Conservation (phyloP, 2,329 filamentous ascomycete species). For the Trichoderma oligosporum region DNA sequence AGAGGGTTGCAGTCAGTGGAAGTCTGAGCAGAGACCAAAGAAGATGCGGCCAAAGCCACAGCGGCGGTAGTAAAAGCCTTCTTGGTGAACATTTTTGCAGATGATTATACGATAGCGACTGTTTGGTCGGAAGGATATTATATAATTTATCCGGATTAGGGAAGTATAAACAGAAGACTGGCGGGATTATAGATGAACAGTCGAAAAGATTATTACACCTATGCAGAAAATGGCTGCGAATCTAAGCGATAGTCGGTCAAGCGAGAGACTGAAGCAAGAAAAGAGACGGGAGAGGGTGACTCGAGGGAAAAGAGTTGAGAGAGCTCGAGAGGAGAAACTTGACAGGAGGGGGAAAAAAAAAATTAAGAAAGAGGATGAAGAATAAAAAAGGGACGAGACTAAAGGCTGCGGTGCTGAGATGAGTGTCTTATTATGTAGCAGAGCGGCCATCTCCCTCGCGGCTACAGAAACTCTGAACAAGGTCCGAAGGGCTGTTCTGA, state of each 20-base stretch:
- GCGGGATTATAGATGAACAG: conserved; percentile 4
- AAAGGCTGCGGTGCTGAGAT: conserved; percentile 10
- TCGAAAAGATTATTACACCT: conserved; percentile 9
- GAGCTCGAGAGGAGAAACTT: conserved; percentile 1
- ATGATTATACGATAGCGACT: conserved; percentile 12
- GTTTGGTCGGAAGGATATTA: neutral
- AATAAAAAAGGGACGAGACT: conserved; percentile 3
- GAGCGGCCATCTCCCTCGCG: neutral
- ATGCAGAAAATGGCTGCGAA: neutral
- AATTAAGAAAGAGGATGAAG: conserved; percentile 3
- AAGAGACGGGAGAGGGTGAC: conserved; percentile 7
- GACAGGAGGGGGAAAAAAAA: neutral
- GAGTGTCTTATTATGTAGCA: conserved; percentile 19
- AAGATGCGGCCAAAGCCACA: conserved; percentile 47
- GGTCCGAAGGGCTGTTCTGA: neutral
- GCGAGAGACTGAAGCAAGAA: conserved; percentile 20
- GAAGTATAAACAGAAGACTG: neutral
- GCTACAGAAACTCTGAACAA: too few species aligned
- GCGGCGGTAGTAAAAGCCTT: conserved; percentile 42
- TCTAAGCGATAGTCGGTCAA: conserved; percentile 16
- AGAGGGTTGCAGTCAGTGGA: conserved; percentile 53
- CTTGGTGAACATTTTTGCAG: conserved; percentile 42
- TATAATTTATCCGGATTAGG: conserved; percentile 2
- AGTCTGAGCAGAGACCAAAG: conserved; percentile 53
- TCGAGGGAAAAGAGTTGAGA: conserved; percentile 15